These are phyloP conservation scores for Epichloe gansuensis DNA, from an alignment of 2,329 filamentous ascomycete species.

Conservation along the genomic window DNA sequence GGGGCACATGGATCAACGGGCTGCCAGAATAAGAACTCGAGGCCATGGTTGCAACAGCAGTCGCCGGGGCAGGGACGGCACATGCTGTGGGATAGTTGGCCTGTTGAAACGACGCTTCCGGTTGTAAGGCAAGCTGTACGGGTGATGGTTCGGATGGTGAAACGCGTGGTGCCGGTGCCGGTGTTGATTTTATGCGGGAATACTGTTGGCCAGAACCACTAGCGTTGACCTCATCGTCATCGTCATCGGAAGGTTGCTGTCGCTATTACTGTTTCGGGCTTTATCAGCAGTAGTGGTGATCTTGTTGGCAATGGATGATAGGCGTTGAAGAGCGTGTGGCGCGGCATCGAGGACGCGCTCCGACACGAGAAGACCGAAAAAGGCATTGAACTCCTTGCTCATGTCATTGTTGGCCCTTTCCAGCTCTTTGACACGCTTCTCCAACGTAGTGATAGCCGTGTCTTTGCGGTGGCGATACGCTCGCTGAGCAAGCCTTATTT, in stretches of 20 bases:
- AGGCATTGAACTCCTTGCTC: slow-evolving; percentile 55
- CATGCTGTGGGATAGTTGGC: background rate
- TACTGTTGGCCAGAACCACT: background rate
- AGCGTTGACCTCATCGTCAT: background rate
- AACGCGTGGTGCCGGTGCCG: background rate
- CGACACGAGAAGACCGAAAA: slow-evolving; percentile 49
- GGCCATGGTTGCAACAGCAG: background rate
- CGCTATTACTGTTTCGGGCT: slow-evolving; percentile 22
- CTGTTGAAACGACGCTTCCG: background rate
- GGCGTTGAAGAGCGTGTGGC: slow-evolving; percentile 43
- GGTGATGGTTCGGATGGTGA: background rate
- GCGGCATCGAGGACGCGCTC: slow-evolving; percentile 45
- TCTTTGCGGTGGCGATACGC: slow-evolving; percentile 82
- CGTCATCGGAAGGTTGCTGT: slow-evolving; percentile 3
- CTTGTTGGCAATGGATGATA: slow-evolving; percentile 44
- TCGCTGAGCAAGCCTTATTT: slow-evolving; percentile 76
- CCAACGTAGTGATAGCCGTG: slow-evolving; percentile 61
- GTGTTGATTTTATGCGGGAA: background rate
- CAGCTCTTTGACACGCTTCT: slow-evolving; percentile 58
- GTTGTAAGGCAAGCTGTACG: background rate
- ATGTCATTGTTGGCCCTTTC: slow-evolving; percentile 60
- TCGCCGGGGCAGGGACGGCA: background rate
- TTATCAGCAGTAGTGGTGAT: slow-evolving; percentile 43
- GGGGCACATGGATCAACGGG: slow-evolving; percentile 7
- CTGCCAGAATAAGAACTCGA: background rate